Conservation (phyloP, 139 green algal species). For the Tetraselmis chui region DNA sequence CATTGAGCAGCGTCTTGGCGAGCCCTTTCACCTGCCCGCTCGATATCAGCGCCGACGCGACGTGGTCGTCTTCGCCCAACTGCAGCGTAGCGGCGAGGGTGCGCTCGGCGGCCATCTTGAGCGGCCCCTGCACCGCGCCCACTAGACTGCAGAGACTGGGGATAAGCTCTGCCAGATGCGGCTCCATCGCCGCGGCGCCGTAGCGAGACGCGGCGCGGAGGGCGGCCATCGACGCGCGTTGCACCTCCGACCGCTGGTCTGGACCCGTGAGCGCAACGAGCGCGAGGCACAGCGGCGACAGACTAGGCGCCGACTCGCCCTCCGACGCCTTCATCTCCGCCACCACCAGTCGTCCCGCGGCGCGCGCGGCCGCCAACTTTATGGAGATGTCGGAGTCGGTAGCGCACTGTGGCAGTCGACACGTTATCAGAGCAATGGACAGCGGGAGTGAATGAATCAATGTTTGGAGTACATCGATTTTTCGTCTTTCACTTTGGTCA, state of each 20-base stretch:
- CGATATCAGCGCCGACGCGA: neutral
- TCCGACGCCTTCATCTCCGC: constrained; percentile 17
- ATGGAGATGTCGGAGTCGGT: neutral
- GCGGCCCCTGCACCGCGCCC: constrained; percentile 5
- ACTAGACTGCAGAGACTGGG: constrained; percentile 47
- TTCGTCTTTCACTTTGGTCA: no score
- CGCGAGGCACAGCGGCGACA: constrained; percentile 28
- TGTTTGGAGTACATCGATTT: no score
- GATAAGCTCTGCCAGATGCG: constrained; percentile 48
- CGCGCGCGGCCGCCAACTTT: neutral
- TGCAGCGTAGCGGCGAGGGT: neutral
- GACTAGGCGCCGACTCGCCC: constrained; percentile 6
- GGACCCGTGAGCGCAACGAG: constrained; percentile 55
- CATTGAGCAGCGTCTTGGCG: neutral
- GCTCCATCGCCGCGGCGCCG: constrained; percentile 27
- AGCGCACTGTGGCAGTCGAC: neutral
- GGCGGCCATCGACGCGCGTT: constrained; percentile 53
- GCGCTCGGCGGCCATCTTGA: neutral
- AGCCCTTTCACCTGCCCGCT: neutral
- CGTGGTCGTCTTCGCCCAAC: neutral
- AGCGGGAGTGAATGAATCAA: no score
- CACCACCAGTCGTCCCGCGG: constrained; percentile 8
- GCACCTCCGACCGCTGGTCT: constrained; percentile 62
- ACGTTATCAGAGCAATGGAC: no score
- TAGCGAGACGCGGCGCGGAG: constrained; percentile 33